phyloP scores from a whole-genome alignment of 192 early-diverging fungal genomes.

The Backusella circina region DNA sequence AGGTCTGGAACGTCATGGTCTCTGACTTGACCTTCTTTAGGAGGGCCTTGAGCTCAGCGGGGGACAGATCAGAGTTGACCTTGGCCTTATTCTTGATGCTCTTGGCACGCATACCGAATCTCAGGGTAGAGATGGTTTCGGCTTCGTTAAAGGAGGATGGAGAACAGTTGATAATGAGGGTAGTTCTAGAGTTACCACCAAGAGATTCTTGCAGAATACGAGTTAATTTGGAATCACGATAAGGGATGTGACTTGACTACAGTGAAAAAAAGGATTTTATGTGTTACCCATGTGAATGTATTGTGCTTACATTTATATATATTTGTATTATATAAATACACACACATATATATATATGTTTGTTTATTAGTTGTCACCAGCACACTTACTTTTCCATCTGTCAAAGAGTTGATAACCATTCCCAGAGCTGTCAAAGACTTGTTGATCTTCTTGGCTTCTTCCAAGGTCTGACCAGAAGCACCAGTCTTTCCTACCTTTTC shows the following conservation, averaged over 20 bases:
- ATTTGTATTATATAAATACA: too few relatives aligned
- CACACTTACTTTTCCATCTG: slow-evolving; percentile 86
- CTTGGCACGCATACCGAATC: slow-evolving; percentile 99
- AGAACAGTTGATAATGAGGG: slow-evolving; percentile 97
- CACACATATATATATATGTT: neutral
- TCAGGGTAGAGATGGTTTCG: slow-evolving; percentile 90
- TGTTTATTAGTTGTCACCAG: neutral
- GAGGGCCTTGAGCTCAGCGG: slow-evolving; percentile 91
- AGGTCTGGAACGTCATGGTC: slow-evolving; percentile 76
- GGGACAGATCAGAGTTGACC: slow-evolving; percentile 94
- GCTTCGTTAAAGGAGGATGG: slow-evolving; percentile 96
- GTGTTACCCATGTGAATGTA: neutral
- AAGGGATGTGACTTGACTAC: slow-evolving; percentile 96
- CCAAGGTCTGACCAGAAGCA: slow-evolving; percentile 93
- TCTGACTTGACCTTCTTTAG: slow-evolving; percentile 89
- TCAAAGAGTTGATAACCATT: slow-evolving; percentile 99
- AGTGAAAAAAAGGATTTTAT: neutral
- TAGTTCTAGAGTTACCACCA: slow-evolving; percentile 99
- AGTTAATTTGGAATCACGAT: slow-evolving; percentile 98
- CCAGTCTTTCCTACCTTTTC: slow-evolving; percentile 99
- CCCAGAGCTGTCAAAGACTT: slow-evolving; percentile 96
- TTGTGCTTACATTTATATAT: neutral
- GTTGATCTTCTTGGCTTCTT: slow-evolving; percentile 99
- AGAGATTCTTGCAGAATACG: slow-evolving; percentile 99
- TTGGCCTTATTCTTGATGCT: slow-evolving; percentile 99